Evolutionary conservation across 352 stramenopile genomes (phyloP).

Genomic region (Phytopythium delawarense): DNA sequence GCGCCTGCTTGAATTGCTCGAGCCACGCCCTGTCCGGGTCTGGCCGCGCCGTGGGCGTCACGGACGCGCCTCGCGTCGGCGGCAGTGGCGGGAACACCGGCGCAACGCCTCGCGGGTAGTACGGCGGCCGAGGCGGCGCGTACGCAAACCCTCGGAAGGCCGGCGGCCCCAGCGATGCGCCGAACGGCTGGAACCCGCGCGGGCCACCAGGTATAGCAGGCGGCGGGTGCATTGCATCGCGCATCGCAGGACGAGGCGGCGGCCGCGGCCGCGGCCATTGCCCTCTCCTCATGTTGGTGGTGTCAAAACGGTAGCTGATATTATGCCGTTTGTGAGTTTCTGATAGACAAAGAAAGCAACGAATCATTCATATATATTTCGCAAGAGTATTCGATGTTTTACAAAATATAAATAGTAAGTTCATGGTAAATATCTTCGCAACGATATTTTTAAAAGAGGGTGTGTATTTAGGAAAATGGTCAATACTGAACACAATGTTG

Average conservation of each 20-base stretch:
- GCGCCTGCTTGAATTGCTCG: not conserved
- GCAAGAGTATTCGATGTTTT: no score
- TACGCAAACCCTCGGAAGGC: not conserved
- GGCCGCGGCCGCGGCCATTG: not conserved
- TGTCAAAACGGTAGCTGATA: no score
- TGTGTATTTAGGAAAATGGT: no score
- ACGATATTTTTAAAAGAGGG: no score
- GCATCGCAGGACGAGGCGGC: not conserved
- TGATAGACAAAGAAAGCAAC: no score
- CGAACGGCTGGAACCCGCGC: not conserved
- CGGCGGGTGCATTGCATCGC: not conserved
- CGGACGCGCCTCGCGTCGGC: not conserved
- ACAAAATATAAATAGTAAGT: no score
- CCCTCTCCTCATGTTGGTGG: no score
- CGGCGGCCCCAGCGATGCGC: not conserved
- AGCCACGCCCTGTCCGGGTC: conserved; percentile 4
- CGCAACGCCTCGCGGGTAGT: not conserved
- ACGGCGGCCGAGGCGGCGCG: not conserved
- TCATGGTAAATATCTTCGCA: no score
- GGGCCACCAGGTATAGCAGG: not conserved
- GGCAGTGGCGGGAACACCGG: not conserved
- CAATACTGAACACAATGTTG: no score
- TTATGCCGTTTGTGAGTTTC: no score
- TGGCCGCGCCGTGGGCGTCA: not conserved
- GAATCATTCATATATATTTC: no score